Conservation (phyloP, 495 filamentous ascomycete genomes). For the Annulohypoxylon maeteangense region DNA sequence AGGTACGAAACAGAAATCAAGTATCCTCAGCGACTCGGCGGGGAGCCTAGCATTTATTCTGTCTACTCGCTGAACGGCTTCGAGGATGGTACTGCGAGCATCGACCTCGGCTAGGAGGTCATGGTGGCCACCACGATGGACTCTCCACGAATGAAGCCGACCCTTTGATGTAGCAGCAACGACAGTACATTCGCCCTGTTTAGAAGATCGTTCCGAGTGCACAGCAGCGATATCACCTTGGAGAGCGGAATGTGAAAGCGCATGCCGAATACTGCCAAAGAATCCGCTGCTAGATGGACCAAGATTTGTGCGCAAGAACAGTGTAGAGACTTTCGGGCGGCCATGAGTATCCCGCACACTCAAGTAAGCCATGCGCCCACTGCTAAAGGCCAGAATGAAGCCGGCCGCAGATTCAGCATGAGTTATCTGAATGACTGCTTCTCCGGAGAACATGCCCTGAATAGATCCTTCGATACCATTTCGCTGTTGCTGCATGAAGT, state of each 20-base stretch:
- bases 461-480: constrained; percentile 79
- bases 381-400: constrained; percentile 83
- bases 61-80: constrained; percentile 49
- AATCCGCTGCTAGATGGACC: constrained; percentile 67
- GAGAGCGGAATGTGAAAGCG: constrained; percentile 69
- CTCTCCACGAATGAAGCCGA: constrained; percentile 82
- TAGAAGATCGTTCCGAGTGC: constrained; percentile 70
- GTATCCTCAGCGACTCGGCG: constrained; percentile 57
- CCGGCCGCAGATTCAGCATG: constrained; percentile 85
- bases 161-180: constrained; percentile 80
- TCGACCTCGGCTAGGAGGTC: constrained; percentile 63
- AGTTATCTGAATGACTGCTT: constrained; percentile 78
- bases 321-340: constrained; percentile 77
- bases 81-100: constrained; percentile 49
- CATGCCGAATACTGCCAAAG: constrained; percentile 79
- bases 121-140: constrained; percentile 80
- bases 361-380: constrained; percentile 85
- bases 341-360: constrained; percentile 86
- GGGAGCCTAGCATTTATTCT: constrained; percentile 32
- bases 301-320: constrained; percentile 73
- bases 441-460: constrained; percentile 77
- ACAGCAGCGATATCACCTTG: constrained; percentile 82
- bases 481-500: constrained; percentile 78
- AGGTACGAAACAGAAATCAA: constrained; percentile 61
- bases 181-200: constrained; percentile 85